These are phyloP conservation scores for Lyophyllum decastes DNA, from an alignment of 768 basidiomycete genomes.

Conservation along the genomic window DNA sequence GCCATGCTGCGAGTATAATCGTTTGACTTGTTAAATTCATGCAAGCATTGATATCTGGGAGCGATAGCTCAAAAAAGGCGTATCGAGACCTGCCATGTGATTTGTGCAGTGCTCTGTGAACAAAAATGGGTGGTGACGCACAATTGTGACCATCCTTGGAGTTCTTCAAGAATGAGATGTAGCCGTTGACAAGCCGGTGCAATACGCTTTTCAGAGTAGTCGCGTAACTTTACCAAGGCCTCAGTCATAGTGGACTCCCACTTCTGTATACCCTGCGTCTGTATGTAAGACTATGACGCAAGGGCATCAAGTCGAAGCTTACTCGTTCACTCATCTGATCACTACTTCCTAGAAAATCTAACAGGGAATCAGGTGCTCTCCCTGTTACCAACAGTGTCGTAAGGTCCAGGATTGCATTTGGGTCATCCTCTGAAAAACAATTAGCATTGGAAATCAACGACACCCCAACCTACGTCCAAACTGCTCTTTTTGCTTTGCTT, in stretches of 20 bases:
- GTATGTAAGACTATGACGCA: constrained; percentile 19
- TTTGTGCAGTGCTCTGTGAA: neutral
- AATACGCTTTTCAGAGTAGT: constrained; percentile 69
- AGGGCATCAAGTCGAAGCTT: constrained; percentile 22
- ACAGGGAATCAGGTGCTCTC: constrained; percentile 65
- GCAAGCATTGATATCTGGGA: constrained; percentile 51
- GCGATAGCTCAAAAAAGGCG: constrained; percentile 52
- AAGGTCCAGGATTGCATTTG: constrained; percentile 69
- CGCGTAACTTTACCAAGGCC: constrained; percentile 70
- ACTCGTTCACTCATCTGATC: constrained; percentile 86
- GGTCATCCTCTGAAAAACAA: constrained; percentile 49
- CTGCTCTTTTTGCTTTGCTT: constrained; percentile 63
- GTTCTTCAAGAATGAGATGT: constrained; percentile 74
- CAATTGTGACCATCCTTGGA: constrained; percentile 78
- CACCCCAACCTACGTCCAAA: constrained; percentile 56
- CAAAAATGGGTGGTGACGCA: constrained; percentile 30
- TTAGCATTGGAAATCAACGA: constrained; percentile 4
- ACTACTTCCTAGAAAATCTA: constrained; percentile 74
- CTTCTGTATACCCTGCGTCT: constrained; percentile 69
- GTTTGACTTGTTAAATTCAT: constrained; percentile 54
- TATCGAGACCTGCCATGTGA: constrained; percentile 53
- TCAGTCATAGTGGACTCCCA: constrained; percentile 80
- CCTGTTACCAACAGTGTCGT: constrained; percentile 73
- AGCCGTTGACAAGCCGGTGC: constrained; percentile 77
- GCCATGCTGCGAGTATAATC: constrained; percentile 68